phyloP scores from a whole-genome alignment of 495 filamentous ascomycete genomes.

The Lichenothelia convexa region DNA sequence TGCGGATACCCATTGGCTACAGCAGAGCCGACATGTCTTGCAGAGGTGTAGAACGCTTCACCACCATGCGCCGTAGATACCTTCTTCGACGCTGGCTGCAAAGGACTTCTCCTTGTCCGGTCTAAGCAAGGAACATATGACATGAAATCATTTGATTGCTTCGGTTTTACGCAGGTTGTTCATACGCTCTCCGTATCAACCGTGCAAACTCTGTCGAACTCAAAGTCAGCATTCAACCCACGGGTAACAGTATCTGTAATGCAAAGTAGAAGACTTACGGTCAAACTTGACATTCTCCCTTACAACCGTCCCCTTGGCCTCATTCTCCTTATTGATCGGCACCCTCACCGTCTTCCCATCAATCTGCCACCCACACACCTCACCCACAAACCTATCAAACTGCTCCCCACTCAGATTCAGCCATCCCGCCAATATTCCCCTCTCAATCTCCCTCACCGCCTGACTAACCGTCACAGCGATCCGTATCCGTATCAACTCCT shows the following conservation, averaged over 20 bases:
- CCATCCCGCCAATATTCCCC: conserved; percentile 66
- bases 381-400: conserved; percentile 61
- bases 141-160: no score
- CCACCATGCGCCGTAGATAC: no score
- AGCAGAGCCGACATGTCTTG: no score
- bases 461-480: conserved; percentile 83
- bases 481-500: conserved; percentile 82
- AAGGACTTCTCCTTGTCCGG: no score
- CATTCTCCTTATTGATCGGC: conserved; percentile 92
- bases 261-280: conserved; percentile 31
- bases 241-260: neutral
- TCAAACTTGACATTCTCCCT: conserved; percentile 93
- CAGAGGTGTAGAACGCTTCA: no score
- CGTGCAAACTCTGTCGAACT: conserved; percentile 40
- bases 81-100: no score
- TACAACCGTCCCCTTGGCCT: conserved; percentile 89
- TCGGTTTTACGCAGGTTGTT: conserved; percentile 50
- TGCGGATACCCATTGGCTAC: no score
- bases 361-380: conserved; percentile 78
- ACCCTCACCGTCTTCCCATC: conserved; percentile 45
- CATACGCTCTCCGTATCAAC: conserved; percentile 72
- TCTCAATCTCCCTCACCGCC: conserved; percentile 65
- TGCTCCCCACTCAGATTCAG: conserved; percentile 56
- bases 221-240: neutral
- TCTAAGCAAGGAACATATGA: no score